A percentile compares a stretch with the other conserved stretches of the same genome.
phyloP scores from a whole-genome alignment of 1,284 basidiomycete genomes.

The Ceratobasidium sp. region DNA sequence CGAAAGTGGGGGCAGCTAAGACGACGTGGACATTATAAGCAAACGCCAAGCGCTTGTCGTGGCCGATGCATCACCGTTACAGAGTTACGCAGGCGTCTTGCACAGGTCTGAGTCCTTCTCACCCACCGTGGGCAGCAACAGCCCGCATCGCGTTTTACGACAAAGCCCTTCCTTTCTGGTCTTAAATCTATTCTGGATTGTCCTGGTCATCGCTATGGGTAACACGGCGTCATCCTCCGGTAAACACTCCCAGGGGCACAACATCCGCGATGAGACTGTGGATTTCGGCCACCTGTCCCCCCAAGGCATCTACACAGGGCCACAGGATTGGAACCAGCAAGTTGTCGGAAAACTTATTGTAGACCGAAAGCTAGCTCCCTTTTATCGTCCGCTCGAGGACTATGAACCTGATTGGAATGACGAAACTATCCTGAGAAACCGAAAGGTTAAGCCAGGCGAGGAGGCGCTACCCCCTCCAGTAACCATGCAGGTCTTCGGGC shows the following conservation, averaged over 20 bases:
- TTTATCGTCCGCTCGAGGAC: slow-evolving; percentile 94
- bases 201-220: slow-evolving; percentile 61
- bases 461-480: slow-evolving; percentile 31
- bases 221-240: slow-evolving; percentile 71
- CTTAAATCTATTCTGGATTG: background rate
- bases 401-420: slow-evolving; percentile 87
- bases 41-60: slow-evolving; percentile 18
- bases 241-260: slow-evolving; percentile 51
- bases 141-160: slow-evolving; percentile 21
- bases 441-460: slow-evolving; percentile 56
- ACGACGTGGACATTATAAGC: background rate
- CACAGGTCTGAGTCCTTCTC: slow-evolving; percentile 38
- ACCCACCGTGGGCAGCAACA: slow-evolving; percentile 40
- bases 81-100: slow-evolving; percentile 12
- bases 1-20: background rate
- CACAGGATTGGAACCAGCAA: slow-evolving; percentile 88
- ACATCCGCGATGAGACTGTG: slow-evolving; percentile 75
- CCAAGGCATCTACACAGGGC: slow-evolving; percentile 86
- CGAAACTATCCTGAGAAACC: slow-evolving; percentile 77
- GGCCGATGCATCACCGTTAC: slow-evolving; percentile 29
- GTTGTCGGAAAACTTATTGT: slow-evolving; percentile 87
- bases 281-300: slow-evolving; percentile 85
- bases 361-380: slow-evolving; percentile 88
- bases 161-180: slow-evolving; percentile 12
- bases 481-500: slow-evolving; percentile 25